Conservation (phyloP, 2,329 filamentous ascomycete genomes). For the Coniella vitis region DNA sequence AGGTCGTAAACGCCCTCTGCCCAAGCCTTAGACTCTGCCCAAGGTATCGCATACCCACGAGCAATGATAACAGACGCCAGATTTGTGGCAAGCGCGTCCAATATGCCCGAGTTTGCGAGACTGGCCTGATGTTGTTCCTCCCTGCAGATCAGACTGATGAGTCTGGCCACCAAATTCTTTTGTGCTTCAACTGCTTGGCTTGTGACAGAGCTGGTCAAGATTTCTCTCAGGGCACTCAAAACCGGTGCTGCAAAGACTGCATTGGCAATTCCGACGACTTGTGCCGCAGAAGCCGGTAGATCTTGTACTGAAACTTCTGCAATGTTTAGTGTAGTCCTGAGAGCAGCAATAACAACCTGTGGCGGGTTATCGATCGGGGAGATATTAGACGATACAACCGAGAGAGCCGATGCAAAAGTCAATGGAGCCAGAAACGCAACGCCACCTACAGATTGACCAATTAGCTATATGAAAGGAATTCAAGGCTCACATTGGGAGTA, state of each 20-base stretch:
- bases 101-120: conserved; percentile 65
- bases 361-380: conserved; percentile 57
- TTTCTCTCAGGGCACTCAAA: conserved; percentile 55
- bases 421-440: conserved; percentile 71
- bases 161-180: conserved; percentile 49
- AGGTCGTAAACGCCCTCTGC: conserved; percentile 47
- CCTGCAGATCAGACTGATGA: conserved; percentile 55
- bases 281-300: conserved; percentile 41
- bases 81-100: conserved; percentile 71
- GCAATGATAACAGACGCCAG: conserved; percentile 65
- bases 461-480: background rate
- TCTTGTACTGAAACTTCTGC: conserved; percentile 56
- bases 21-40: conserved; percentile 48
- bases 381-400: conserved; percentile 63
- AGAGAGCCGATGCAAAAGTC: conserved; percentile 59
- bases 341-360: conserved; percentile 63
- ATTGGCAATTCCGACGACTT: conserved; percentile 49
- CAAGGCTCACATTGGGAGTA: background rate
- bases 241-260: conserved; percentile 56
- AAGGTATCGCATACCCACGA: conserved; percentile 62
- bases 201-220: conserved; percentile 28
- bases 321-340: conserved; percentile 68
- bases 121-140: conserved; percentile 63
- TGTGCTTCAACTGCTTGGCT: conserved; percentile 47
- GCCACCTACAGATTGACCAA: conserved; percentile 51